phyloP scores from a whole-genome alignment of 192 early-diverging fungal genomes.

The Coemansia sp. region DNA sequence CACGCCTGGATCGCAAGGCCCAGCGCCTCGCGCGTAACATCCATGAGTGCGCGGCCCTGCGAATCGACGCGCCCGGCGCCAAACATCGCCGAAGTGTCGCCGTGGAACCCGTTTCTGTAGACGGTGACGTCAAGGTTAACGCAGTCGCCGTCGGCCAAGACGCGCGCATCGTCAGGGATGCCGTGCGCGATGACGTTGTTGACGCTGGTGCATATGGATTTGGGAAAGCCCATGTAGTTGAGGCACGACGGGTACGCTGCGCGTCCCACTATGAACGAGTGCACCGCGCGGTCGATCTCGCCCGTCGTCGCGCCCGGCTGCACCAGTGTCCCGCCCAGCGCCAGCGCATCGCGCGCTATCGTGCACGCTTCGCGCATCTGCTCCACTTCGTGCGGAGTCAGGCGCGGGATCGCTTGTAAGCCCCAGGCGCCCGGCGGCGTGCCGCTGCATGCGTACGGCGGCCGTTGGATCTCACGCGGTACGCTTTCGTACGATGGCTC shows the following conservation, averaged over 20 bases:
- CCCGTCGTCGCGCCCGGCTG: constrained; percentile 55
- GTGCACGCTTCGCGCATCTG: constrained; percentile 53
- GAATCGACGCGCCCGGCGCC: constrained; percentile 61
- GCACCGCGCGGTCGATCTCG: constrained; percentile 54
- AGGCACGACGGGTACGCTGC: constrained; percentile 77
- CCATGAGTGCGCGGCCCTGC: constrained; percentile 56
- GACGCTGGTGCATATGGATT: constrained; percentile 74
- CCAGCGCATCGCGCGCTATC: constrained; percentile 61
- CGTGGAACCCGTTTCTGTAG: constrained; percentile 65
- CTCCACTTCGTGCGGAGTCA: constrained; percentile 42
- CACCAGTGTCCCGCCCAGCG: constrained; percentile 56
- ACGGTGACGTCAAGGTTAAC: constrained; percentile 81
- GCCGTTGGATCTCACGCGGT: constrained; percentile 53
- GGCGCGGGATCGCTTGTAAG: constrained; percentile 36
- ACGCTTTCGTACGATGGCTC: constrained; percentile 33
- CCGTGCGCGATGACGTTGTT: constrained; percentile 87
- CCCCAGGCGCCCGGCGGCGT: constrained; percentile 46
- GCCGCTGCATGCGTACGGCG: constrained; percentile 61
- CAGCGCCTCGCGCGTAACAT: constrained; percentile 59
- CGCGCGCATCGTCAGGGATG: constrained; percentile 55
- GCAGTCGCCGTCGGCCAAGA: constrained; percentile 66
- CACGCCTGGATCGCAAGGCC: constrained; percentile 65
- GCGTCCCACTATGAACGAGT: constrained; percentile 55
- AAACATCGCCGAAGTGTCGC: constrained; percentile 71
- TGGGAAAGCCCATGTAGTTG: constrained; percentile 73